Evolutionary conservation across 306 rosid species (phyloP), one percentile per base, ranked within the genome.

Genomic region (Neltuma alba): DNA sequence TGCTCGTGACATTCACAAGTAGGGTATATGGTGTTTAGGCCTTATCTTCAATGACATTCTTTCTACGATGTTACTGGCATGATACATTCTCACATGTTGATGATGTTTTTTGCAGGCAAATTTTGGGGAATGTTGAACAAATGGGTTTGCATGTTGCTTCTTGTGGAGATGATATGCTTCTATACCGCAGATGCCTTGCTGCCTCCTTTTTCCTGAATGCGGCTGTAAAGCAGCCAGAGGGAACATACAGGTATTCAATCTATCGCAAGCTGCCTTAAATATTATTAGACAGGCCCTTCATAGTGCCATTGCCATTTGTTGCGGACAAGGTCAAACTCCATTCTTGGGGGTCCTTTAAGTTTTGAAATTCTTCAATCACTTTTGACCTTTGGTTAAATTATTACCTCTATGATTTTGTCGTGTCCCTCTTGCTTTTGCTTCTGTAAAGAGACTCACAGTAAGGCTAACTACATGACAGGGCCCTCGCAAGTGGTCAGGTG

Each of bases 141-240:
- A 92, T 92, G 97, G 89, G 92, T 64, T 87, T 92, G 78, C 82
- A 72, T 68, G 45, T 89, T 42, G 74, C 88, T 72, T 92, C 99
- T 54, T 94, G 97, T 70, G 92, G 99, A 80, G 97, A 92, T 61
- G 95, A 94, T 80, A 73, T 84, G 89, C 90, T 91, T 85, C 93
- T 78, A 57, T 92, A 83, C 81, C 85, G 95, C 75, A 88, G 93
- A 89, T 94, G 99, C 74, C 99, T 94, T 80, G 94, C 96, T 72
- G 95, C 97, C 82, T 89, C 99, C 54, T 92, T 94, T 83, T 94
- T 92, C 55, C 93, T 94, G 78, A 91, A 92, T 75, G 97, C 94
- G 42, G 95, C 97, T 70, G 79, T 90, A 72, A 89, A 82, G 86
- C 97, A 91, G 89, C 94, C 97, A 18, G 96, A 91, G 77, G 98